These are phyloP conservation scores for Waltiozyma sp. DNA, from an alignment of 1,139 yeast species.

Conservation along the genomic window DNA sequence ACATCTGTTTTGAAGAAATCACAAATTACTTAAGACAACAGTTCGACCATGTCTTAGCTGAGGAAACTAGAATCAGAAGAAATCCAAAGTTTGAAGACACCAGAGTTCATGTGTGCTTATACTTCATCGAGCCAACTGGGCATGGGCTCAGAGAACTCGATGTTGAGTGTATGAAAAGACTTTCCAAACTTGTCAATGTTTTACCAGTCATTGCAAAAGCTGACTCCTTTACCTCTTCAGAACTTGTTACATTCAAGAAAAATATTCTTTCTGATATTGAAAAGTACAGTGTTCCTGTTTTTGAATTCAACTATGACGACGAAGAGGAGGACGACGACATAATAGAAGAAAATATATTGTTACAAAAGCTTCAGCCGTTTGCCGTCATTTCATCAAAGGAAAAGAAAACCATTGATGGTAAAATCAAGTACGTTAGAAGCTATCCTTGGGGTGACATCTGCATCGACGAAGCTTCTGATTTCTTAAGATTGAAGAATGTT, in stretches of 20 bases:
- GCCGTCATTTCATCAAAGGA: constrained; percentile 82
- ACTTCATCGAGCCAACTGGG: constrained; percentile 95
- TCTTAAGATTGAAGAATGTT: constrained; percentile 80
- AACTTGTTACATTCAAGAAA: constrained; percentile 62
- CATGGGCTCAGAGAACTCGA: constrained; percentile 87
- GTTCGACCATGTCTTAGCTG: constrained; percentile 81
- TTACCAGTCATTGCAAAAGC: constrained; percentile 94
- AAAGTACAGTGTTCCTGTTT: too few species aligned
- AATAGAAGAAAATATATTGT: too few species aligned
- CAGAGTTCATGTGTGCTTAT: constrained; percentile 79
- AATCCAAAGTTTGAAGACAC: constrained; percentile 54
- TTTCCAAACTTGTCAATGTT: constrained; percentile 85
- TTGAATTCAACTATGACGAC: constrained; percentile 66
- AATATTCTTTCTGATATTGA: constrained; percentile 70
- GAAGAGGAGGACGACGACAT: too few species aligned
- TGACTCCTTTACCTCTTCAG: constrained; percentile 87
- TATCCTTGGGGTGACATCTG: constrained; percentile 99
- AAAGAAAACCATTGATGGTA: constrained; percentile 66
- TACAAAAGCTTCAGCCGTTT: constrained; percentile 60
- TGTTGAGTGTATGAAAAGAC: constrained; percentile 76
- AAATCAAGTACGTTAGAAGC: constrained; percentile 78
- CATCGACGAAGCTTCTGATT: constrained; percentile 94
- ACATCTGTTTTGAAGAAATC: constrained; percentile 88
- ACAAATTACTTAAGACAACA: constrained; percentile 81
- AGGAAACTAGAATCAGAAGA: constrained; percentile 80